Evolutionary conservation across 805 yeast species (phyloP), one percentile per base, ranked within the genome.

Genomic region (Hanseniaspora mollemarum): DNA sequence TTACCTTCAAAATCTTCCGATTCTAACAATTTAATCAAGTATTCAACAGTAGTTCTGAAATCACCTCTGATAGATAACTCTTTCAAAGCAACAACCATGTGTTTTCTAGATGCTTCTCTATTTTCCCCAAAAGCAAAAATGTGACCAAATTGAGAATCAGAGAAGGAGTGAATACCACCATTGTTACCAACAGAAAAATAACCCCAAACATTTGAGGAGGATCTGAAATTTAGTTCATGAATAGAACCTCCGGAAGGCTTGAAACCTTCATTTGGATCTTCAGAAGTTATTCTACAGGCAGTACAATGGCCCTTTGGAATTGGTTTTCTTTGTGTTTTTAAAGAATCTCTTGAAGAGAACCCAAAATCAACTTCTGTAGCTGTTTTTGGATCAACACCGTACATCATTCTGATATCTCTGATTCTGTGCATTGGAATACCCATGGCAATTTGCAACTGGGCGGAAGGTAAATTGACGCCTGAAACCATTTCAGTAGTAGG

Each of bases 401-500:
- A 92, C 60, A 84, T 73, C 56, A 86, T 71, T 67, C 99, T 80
- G 62, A 92, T 94, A 65, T 92, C 98, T 61, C 83, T 78, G 60
- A 92, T 83, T 71, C 94, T 78, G 68, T 92, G 94, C 75, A 92
- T 80, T 57, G 98, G 97, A 54, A 92, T 78, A 77, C 99, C 99
- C 99, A 92, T 92, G 56, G 98, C 97, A 69, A 92, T 86, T 71
- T 92, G 98, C 58, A 92, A 78, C 72, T 92, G 98, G 35, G 99
- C 95, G 53, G 96, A 95, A 26, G 99, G 99, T 65, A 92, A 75
- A 65, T 92, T 94, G 50, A 92, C 96, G 58, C 98, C 98, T 22
- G 95, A 83, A 52, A 87, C 98, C 99, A 92, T 92, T 72, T 92
- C 99, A 37, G 98, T 92, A 41, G 98, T 92, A 62, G 99, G 99